A percentile compares a stretch with the other conserved stretches of the same genome.
These are phyloP conservation scores for Trichophyton verrucosum DNA, from an alignment of 2,329 filamentous ascomycete genomes.

Conservation along the genomic window DNA sequence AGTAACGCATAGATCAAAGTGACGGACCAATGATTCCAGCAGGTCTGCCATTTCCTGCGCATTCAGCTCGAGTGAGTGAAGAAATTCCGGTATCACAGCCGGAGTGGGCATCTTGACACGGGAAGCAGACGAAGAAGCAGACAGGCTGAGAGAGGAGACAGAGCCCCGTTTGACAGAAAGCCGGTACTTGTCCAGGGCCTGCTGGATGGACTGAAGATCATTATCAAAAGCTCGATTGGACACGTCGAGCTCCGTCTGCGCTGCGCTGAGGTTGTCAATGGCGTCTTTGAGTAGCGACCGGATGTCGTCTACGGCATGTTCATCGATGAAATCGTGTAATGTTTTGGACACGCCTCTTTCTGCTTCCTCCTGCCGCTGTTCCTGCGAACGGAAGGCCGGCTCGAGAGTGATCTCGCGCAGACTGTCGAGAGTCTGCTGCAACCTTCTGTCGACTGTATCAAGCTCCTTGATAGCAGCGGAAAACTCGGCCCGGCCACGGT, in stretches of 20 bases:
- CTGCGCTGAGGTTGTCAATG: slow-evolving; percentile 48
- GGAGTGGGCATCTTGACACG: slow-evolving; percentile 22
- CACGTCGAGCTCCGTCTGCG: slow-evolving; percentile 45
- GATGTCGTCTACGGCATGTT: slow-evolving; percentile 47
- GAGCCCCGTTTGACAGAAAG: slow-evolving; percentile 22
- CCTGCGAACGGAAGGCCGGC: slow-evolving; percentile 38
- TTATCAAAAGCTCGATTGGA: slow-evolving; percentile 57
- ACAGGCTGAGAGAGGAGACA: slow-evolving; percentile 14
- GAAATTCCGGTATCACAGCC: slow-evolving; percentile 39
- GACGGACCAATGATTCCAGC: slow-evolving; percentile 65
- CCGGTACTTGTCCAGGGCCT: slow-evolving; percentile 38
- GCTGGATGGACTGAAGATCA: slow-evolving; percentile 55
- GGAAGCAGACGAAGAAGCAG: slow-evolving; percentile 27
- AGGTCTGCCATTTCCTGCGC: slow-evolving; percentile 73
- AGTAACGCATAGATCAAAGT: slow-evolving; percentile 88
- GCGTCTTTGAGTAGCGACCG: slow-evolving; percentile 44
- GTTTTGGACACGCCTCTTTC: slow-evolving; percentile 38
- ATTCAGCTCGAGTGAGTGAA: slow-evolving; percentile 56
- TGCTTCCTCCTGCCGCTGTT: slow-evolving; percentile 15
- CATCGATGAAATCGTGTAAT: slow-evolving; percentile 56
- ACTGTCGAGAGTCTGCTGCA: slow-evolving; percentile 43
- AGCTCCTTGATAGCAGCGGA: slow-evolving; percentile 41
- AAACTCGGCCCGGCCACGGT: slow-evolving; percentile 33
- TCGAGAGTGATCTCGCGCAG: slow-evolving; percentile 49
- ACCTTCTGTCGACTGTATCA: slow-evolving; percentile 46